Base-by-base conservation (phyloP, 2,329 filamentous ascomycete genomes). In the Zelopaecilomyces penicillatus region DNA sequence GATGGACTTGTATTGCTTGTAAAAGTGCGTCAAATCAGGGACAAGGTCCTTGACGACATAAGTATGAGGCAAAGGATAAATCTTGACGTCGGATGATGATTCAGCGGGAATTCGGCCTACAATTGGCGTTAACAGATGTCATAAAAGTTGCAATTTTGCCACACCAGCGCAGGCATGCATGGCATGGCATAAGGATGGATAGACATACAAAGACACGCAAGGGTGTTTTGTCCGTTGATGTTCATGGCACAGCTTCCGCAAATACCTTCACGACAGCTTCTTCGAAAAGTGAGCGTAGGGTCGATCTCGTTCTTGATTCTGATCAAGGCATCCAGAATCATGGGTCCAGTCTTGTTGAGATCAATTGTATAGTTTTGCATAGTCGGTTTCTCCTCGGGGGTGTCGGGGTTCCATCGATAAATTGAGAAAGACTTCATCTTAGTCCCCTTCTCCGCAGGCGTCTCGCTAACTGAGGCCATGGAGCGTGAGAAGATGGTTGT, bases 1-100 rank as follows among this genome's bases (percentile, higher is more conserved):
- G 73, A 98, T 96, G 11, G 90, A 96, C 73, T 96, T 95, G 81
- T 98, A 98, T 77, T 98, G 93, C 80, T 97, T 97, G 82, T 98
- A 98, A 75, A 98, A 97, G 63, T 93, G 86, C 51, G 93, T 98
- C 73, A 98, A 75, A 65, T 98, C 93, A 48, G 93, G 91, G 31
- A 98, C 93, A 51, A 98, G 82, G 66, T 98, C 93, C 81, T 97
- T 98, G 72, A 98, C 90, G 57, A 98, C 87, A 71, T 96, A 98
- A 68, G 90, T 96, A 74, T 98, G 93, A 59, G 93, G 93, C 56
- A 98, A 79, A 50, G 93, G 93, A 75, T 98, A 98, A 69, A 98
- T 90, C 74, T 95, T 91, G 61, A 86, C 80, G 59, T 96, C 87
- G 61, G 85, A 76, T 56, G 71, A 69, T 49, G 82, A 81, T 58